Evolutionary conservation across 208 protist genomes (phyloP), one percentile per base, ranked within the genome.

Genomic region (Wallacemonas sp.): DNA sequence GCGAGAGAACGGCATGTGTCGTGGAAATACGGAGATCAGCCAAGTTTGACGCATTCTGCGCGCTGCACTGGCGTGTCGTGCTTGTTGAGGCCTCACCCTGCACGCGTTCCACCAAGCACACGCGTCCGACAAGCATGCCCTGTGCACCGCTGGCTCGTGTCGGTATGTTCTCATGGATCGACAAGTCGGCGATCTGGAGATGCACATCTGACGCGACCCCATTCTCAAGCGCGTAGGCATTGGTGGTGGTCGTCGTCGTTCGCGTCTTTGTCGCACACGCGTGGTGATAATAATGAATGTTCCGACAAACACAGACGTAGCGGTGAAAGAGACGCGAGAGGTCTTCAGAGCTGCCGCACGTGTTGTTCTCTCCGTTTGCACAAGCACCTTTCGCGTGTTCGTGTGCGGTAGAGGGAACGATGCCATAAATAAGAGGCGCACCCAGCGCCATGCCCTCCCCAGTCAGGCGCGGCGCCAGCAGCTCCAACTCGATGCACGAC

Each of bases 391-490:
- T 22, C 5, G 42, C 24, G 42, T 55, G 12, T 27, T 5, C n/a
- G 14, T 26, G 8, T 4, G 47, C 51, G 47, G 4, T 33, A 22
- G 51, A 14, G 17, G 5, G 3, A 14, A 58, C 3, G 31, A 58
- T 31, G 28, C 27, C n/a, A 22, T 58, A 58, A 21, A 58, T 19
- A 39, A 39, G 14, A 15, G 51, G 51, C 4, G 51, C 51, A 4
- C 51, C 51, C 4, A 39, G 26, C 26, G 51, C 51, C 30, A 31
- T 41, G 28, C 51, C 51, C 4, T 58, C 51, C 51, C 51, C 33
- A 8, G 51, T 31, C 11, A 58, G 51, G 14, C 51, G 51, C 28
- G 51, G 51, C 6, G 51, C 51, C 12, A 58, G 51, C 28, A 58
- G 51, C 51, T 19, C 30, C 4, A 58, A 26, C 8, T 0, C 5